Conservation (phyloP, 2,329 filamentous ascomycete genomes). For the Cercospora zeina region DNA sequence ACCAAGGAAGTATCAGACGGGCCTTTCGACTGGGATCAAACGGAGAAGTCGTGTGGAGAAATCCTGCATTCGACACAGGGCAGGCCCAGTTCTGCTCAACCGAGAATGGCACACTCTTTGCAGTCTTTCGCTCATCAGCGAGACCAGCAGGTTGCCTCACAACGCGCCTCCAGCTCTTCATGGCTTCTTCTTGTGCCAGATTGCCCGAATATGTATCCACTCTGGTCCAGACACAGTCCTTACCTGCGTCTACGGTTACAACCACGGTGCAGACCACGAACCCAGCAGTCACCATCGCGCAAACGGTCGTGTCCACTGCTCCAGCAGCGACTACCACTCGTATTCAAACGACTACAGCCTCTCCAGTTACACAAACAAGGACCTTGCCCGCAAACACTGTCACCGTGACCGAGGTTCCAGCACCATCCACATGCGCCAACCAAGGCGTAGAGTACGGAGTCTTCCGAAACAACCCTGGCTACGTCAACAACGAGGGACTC, state of each 20-base stretch:
- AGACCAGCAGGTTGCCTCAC: slow-evolving; percentile 7
- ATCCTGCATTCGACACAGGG: slow-evolving; percentile 11
- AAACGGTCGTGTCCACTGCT: neutral
- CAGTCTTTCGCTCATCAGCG: slow-evolving; percentile 12
- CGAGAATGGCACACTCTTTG: slow-evolving; percentile 13
- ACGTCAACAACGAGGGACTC: slow-evolving; percentile 7
- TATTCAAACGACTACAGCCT: slow-evolving; percentile 6
- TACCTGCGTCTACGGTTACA: neutral
- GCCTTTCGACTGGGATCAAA: slow-evolving; percentile 7
- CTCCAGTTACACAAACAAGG: neutral
- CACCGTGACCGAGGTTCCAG: neutral
- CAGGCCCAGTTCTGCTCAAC: slow-evolving; percentile 18
- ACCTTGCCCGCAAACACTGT: neutral
- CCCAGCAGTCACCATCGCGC: slow-evolving; percentile 5
- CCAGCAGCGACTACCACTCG: slow-evolving; percentile 1
- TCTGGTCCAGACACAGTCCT: slow-evolving; percentile 10
- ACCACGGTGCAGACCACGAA: neutral
- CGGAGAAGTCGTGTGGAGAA: slow-evolving; percentile 14
- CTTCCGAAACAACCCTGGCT: slow-evolving; percentile 18
- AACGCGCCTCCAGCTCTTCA: slow-evolving; percentile 4
- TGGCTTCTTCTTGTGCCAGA: slow-evolving; percentile 15
- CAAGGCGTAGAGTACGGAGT: slow-evolving; percentile 24
- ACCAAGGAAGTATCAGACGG: neutral
- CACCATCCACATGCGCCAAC: slow-evolving; percentile 22
- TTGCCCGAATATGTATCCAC: slow-evolving; percentile 7